A percentile compares a stretch with the other conserved stretches of the same genome.
phyloP scores from a whole-genome alignment of 305 asterid species.

The Coffea humblotiana region DNA sequence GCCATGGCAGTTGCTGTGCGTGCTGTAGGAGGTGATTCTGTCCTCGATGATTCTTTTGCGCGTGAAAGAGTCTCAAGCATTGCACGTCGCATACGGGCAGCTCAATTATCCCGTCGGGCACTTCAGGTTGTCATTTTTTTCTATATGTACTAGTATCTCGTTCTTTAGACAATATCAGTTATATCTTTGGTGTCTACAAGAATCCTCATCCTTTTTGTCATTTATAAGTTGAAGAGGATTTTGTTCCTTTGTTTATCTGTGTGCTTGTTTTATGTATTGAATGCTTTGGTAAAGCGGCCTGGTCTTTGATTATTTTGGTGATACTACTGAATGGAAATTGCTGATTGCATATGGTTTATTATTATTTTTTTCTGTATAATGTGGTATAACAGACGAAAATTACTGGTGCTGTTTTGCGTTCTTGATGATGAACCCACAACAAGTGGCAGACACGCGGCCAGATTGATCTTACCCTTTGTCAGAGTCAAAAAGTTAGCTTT shows the following conservation, averaged over 20 bases:
- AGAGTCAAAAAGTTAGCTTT: conserved; percentile 75
- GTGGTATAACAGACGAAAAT: conserved; percentile 72
- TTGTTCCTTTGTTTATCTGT: not conserved
- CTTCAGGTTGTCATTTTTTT: conserved; percentile 56
- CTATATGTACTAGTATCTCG: not conserved
- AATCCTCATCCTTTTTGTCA: not conserved
- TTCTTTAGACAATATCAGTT: not conserved
- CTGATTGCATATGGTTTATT: not conserved
- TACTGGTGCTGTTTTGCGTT: conserved; percentile 89
- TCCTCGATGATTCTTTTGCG: conserved; percentile 93
- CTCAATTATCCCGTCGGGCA: conserved; percentile 95
- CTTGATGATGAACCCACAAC: conserved; percentile 99
- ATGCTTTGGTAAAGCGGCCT: not conserved
- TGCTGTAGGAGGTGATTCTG: conserved; percentile 99
- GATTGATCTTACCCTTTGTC: conserved; percentile 82
- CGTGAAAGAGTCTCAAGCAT: conserved; percentile 96
- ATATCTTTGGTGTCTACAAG: not conserved
- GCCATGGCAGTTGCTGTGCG: conserved; percentile 99
- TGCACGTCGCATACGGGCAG: conserved; percentile 91
- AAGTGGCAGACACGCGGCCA: conserved; percentile 91
- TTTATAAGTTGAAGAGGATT: not conserved
- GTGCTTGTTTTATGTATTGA: not conserved
- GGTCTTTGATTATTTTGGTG: not conserved
- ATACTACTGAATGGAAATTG: not conserved
- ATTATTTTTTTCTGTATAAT: not conserved